Base-by-base conservation (phyloP, 2,329 filamentous ascomycete genomes). In the Beauveria bassiana region DNA sequence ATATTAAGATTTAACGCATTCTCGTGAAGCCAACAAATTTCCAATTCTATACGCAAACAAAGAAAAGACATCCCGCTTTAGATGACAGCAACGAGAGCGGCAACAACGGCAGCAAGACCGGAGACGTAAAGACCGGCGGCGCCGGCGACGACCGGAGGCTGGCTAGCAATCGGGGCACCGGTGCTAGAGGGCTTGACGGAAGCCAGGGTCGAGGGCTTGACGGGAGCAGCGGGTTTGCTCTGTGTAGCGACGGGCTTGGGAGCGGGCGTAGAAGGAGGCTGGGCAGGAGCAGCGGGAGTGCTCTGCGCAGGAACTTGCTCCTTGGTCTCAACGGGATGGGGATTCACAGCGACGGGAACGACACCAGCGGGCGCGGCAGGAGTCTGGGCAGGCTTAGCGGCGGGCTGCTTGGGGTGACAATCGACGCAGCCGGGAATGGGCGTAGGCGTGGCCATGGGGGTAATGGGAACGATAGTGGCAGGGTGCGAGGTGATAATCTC, bases 341-440 rank as follows among this genome's bases (percentile, higher is more conserved):
- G 58, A 50, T 53, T 53, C 28, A 60, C 49, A n/a, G 26, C 22
- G 3, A 60, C 58, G 26, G 58, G 49, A 20, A 60, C 58, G 20
- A 60, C 49, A 18, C 58, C 58, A 38, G 49, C 24, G 10, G 49
- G 58, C 2, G 50, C 49, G 7, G 58, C 18, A 18, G 26, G 49
- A 8, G 40, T 40, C 47, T 42, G 38, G 7, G n/a, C 50, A 14
- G 49, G 38, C 28, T 45, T 31, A 18, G 52, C 49, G n/a, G 52
- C 49, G n/a, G 67, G 62, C 45, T 65, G 66, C 60, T 61, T 61
- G 59, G 64, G 61, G 52, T 64, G 66, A 49, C 69, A 70, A 28
- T 62, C 62, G 10, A 65, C 63, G 65, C 69, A 71, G 62, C 67
- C 67, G 12, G 69, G 69, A 34, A 71, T 63, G 3, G 70, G 67